Evolutionary conservation across 371 early-diverging fungal genomes (phyloP).

Genomic region (Basidiobolus meristosporus): DNA sequence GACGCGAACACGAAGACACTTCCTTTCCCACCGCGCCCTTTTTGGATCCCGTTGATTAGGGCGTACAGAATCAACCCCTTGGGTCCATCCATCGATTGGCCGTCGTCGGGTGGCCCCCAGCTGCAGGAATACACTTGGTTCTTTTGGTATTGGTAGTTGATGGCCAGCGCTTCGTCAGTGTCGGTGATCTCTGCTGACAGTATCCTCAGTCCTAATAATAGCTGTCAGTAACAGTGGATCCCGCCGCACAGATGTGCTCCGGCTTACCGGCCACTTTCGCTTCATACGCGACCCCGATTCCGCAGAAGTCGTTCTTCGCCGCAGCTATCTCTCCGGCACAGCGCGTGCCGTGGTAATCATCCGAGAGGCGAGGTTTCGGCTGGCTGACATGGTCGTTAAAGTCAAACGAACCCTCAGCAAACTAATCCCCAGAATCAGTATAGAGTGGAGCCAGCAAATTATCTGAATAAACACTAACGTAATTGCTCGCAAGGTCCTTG

Average conservation of each 20-base stretch:
- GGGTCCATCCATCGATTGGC: conserved; percentile 75
- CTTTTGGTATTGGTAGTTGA: conserved; percentile 67
- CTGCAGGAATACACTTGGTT: conserved; percentile 87
- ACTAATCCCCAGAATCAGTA: too few relatives aligned
- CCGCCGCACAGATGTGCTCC: too few relatives aligned
- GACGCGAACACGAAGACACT: conserved; percentile 87
- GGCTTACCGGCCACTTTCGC: conserved; percentile 76
- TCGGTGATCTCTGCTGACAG: conserved; percentile 77
- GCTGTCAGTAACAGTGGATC: not conserved
- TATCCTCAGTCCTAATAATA: conserved; percentile 52
- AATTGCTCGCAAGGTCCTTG: conserved; percentile 69
- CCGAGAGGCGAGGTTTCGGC: conserved; percentile 53
- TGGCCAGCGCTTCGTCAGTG: conserved; percentile 74
- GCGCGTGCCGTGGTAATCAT: conserved; percentile 89
- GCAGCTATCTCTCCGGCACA: conserved; percentile 97
- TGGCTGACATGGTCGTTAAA: conserved; percentile 65
- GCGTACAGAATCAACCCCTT: conserved; percentile 58
- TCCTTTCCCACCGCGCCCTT: conserved; percentile 74
- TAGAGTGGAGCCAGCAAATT: too few relatives aligned
- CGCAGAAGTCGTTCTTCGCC: conserved; percentile 70
- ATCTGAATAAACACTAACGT: conserved; percentile 59
- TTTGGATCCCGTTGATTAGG: conserved; percentile 55
- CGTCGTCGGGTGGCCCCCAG: conserved; percentile 93
- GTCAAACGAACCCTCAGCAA: conserved; percentile 75
- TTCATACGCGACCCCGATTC: conserved; percentile 83